Conservation (phyloP, 768 basidiomycete genomes). For the Dentipellis sp. region DNA sequence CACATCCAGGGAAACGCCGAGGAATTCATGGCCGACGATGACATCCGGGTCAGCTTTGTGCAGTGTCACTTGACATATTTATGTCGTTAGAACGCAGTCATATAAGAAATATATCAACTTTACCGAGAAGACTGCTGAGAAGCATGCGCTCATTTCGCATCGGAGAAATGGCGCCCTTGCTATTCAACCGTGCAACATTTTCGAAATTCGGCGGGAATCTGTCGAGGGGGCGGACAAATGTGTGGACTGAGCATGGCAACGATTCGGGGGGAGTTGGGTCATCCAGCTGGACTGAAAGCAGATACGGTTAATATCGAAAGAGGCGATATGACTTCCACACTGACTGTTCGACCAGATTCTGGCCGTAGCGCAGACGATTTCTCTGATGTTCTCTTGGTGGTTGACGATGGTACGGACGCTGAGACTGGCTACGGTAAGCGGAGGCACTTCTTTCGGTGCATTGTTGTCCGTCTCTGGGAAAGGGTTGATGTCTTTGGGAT, state of each 20-base stretch:
- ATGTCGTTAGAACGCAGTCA: background rate
- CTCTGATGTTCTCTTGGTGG: slow-evolving; percentile 88
- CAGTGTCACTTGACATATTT: slow-evolving; percentile 41
- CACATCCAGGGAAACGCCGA: slow-evolving; percentile 84
- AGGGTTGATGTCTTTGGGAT: slow-evolving; percentile 86
- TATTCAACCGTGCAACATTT: slow-evolving; percentile 47
- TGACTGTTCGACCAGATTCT: slow-evolving; percentile 74
- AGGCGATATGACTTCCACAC: slow-evolving; percentile 11
- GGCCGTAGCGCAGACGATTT: slow-evolving; percentile 78
- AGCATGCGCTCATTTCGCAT: slow-evolving; percentile 80
- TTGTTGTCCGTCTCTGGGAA: slow-evolving; percentile 61
- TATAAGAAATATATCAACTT: slow-evolving; percentile 5
- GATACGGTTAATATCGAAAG: background rate
- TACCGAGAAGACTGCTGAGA: slow-evolving; percentile 73
- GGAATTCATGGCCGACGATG: slow-evolving; percentile 90
- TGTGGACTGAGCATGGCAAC: slow-evolving; percentile 74
- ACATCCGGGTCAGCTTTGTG: slow-evolving; percentile 90
- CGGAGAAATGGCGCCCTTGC: slow-evolving; percentile 62
- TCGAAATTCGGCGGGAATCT: slow-evolving; percentile 84
- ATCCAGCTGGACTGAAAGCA: slow-evolving; percentile 66
- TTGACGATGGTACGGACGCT: slow-evolving; percentile 88
- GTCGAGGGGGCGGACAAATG: slow-evolving; percentile 85
- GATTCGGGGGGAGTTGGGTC: slow-evolving; percentile 87
- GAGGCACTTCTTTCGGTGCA: slow-evolving; percentile 75
- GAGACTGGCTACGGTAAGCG: slow-evolving; percentile 85